Evolutionary conservation across 805 yeast species (phyloP).

Genomic region (Groenewaldozyma salmanticensis): DNA sequence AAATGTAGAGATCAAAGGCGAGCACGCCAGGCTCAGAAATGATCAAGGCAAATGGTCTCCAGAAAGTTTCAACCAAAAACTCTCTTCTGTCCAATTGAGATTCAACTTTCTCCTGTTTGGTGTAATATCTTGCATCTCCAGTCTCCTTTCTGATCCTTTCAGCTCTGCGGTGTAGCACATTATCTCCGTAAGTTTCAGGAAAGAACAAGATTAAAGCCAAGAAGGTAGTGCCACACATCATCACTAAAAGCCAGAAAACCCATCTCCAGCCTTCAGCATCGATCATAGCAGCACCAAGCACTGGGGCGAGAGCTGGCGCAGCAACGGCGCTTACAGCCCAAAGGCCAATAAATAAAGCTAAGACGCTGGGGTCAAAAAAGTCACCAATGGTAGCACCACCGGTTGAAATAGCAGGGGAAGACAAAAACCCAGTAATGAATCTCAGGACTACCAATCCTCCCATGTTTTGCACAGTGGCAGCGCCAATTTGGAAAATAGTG

Average conservation of each 20-base stretch:
- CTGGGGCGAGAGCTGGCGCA: conserved; percentile 50
- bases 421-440: conserved; percentile 44
- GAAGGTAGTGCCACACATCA: conserved; percentile 30
- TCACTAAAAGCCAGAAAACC: conserved; percentile 43
- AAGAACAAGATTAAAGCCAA: conserved; percentile 18
- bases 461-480: conserved; percentile 41
- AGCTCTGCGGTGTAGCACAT: conserved; percentile 7
- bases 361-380: conserved; percentile 29
- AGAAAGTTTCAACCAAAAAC: conserved; percentile 13
- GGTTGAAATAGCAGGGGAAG: conserved; percentile 47
- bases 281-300: conserved; percentile 43
- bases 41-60: conserved; percentile 38
- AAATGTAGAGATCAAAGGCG: conserved; percentile 41
- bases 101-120: conserved; percentile 4
- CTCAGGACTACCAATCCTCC: conserved; percentile 43
- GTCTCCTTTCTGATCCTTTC: conserved; percentile 34
- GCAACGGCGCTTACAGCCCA: conserved; percentile 48
- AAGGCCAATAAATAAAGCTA: conserved; percentile 38
- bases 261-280: conserved; percentile 43
- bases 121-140: conserved; percentile 30
- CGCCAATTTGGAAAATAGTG: conserved; percentile 44
- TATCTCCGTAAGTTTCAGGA: conserved; percentile 2
- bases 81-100: neutral
- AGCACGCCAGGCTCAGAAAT: conserved; percentile 47
- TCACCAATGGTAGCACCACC: conserved; percentile 53